phyloP scores from a whole-genome alignment of 1,284 basidiomycete genomes.

The Fomitopsis palustris region DNA sequence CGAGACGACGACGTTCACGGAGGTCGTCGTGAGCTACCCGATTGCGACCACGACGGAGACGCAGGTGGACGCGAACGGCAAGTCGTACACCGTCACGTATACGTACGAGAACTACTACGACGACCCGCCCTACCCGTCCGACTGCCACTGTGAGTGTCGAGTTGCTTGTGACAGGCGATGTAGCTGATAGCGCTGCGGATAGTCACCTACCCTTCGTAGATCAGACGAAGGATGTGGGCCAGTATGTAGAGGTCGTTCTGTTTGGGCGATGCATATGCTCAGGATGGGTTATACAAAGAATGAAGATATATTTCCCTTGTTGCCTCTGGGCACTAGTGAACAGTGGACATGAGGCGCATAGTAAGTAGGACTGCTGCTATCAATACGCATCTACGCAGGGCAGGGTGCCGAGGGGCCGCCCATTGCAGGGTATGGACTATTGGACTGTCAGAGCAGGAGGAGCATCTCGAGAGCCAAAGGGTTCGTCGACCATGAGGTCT shows the following conservation, averaged over 20 bases:
- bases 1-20: slow-evolving; percentile 1
- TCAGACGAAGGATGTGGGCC: background rate
- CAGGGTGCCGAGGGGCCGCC: too few relatives aligned
- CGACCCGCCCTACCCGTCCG: background rate
- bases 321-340: too few relatives aligned
- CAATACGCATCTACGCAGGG: too few relatives aligned
- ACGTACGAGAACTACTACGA: background rate
- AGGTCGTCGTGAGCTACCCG: background rate
- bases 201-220: background rate
- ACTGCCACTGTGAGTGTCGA: background rate
- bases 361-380: too few relatives aligned
- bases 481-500: too few relatives aligned
- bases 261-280: background rate
- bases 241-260: background rate
- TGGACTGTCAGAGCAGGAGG: too few relatives aligned
- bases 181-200: background rate
- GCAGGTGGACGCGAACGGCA: background rate
- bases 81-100: background rate
- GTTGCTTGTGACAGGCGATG: background rate
- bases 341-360: too few relatives aligned
- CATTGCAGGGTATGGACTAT: too few relatives aligned
- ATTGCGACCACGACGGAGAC: background rate
- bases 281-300: too few relatives aligned
- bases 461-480: too few relatives aligned
- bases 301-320: too few relatives aligned